Evolutionary conservation across 2,329 filamentous ascomycete genomes (phyloP).

Genomic region (Metarhizium robertsii): DNA sequence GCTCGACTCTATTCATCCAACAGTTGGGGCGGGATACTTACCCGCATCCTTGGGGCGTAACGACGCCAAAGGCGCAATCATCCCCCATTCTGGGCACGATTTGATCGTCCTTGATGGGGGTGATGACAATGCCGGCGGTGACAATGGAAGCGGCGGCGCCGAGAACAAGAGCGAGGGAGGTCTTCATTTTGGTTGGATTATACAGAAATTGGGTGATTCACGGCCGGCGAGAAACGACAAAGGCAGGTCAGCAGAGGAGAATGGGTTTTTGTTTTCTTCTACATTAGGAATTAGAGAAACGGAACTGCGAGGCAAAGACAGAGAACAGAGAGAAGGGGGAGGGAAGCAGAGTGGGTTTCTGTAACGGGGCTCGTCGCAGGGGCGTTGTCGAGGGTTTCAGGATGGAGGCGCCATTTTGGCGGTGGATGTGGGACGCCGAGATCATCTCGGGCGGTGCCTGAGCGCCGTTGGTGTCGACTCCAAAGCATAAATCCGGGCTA

Average conservation of each 20-base stretch:
- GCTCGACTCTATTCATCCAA: too few species aligned
- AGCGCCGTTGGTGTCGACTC: not conserved
- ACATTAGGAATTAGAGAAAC: not conserved
- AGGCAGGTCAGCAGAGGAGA: not conserved
- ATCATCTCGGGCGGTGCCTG: not conserved
- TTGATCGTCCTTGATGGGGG: slow-evolving; percentile 41
- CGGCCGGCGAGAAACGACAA: not conserved
- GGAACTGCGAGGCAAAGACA: not conserved
- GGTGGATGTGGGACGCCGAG: not conserved
- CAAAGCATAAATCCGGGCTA: too few species aligned
- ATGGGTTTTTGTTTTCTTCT: not conserved
- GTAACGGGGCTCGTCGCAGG: slow-evolving; percentile 6
- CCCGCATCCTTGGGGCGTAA: slow-evolving; percentile 49
- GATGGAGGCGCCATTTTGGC: slow-evolving; percentile 3
- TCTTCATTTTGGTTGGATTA: slow-evolving; percentile 16
- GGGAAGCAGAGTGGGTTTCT: not conserved
- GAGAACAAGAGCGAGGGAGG: slow-evolving; percentile 21
- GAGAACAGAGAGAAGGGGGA: not conserved
- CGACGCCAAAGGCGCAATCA: slow-evolving; percentile 48
- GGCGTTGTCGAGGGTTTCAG: slow-evolving; percentile 17
- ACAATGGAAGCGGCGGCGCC: slow-evolving; percentile 36
- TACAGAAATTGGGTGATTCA: not conserved
- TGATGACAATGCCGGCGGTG: slow-evolving; percentile 46
- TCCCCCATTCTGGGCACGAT: slow-evolving; percentile 36
- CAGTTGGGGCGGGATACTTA: slow-evolving; percentile 22